Conservation (phyloP, 345 rosid genomes). For the Euphorbia pulcherrima region DNA sequence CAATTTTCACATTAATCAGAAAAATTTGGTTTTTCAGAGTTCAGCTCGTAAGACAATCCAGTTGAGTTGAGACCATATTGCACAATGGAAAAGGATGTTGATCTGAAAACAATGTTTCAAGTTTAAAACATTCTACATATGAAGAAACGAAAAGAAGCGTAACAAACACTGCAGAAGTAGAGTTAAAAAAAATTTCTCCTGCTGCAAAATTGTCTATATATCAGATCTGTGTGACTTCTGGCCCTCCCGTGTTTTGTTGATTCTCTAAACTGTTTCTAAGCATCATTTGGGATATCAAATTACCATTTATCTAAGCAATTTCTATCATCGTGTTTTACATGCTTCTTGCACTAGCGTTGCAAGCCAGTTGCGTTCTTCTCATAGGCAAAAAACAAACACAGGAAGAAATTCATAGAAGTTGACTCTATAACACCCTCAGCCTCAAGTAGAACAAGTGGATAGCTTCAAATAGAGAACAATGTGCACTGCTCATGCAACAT, state of each 20-base stretch:
- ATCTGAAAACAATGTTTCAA: background rate
- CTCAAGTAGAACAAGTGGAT: background rate
- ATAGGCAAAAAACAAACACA: background rate
- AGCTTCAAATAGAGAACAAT: background rate
- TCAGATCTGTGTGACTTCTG: background rate
- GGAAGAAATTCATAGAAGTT: background rate
- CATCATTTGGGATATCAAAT: background rate
- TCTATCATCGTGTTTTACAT: background rate
- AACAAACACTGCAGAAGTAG: background rate
- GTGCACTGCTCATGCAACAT: background rate
- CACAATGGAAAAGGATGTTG: background rate
- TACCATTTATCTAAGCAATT: background rate
- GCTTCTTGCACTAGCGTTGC: background rate
- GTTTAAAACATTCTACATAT: background rate
- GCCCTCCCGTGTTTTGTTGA: background rate
- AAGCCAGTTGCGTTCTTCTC: background rate
- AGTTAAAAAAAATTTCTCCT: background rate
- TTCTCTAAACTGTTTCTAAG: background rate
- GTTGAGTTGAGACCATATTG: background rate
- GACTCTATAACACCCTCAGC: background rate
- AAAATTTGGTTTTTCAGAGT: background rate
- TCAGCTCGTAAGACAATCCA: background rate
- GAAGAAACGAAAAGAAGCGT: background rate
- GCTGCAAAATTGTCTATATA: background rate
- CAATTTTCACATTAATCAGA: background rate